Evolutionary conservation across 805 yeast genomes (phyloP).

Genomic region (Lachancea meyersii): DNA sequence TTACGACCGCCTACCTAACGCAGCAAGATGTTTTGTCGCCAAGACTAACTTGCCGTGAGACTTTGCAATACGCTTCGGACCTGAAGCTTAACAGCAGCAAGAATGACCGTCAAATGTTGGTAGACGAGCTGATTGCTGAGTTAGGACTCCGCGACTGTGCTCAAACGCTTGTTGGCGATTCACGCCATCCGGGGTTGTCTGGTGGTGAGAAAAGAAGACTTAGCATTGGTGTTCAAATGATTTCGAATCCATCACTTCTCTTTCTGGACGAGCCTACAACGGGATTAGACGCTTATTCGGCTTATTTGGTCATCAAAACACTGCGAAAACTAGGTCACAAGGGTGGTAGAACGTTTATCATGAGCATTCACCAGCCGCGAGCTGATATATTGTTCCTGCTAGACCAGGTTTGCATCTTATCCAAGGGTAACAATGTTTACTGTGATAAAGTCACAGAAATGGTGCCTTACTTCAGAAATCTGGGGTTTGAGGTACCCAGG

Average conservation of each 20-base stretch:
- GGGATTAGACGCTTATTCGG: slow-evolving; percentile 75
- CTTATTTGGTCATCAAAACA: slow-evolving; percentile 55
- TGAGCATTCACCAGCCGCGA: slow-evolving; percentile 82
- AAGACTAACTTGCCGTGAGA: slow-evolving; percentile 65
- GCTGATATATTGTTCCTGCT: slow-evolving; percentile 65
- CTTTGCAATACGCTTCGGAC: slow-evolving; percentile 64
- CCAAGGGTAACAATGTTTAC: slow-evolving; percentile 53
- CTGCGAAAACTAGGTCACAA: slow-evolving; percentile 49
- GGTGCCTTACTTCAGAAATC: slow-evolving; percentile 42
- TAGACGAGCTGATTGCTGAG: slow-evolving; percentile 54
- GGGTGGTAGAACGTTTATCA: slow-evolving; percentile 62
- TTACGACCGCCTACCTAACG: slow-evolving; percentile 50
- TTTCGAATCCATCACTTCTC: slow-evolving; percentile 68
- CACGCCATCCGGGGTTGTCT: slow-evolving; percentile 54
- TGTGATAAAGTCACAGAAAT: slow-evolving; percentile 43
- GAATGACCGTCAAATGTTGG: slow-evolving; percentile 42
- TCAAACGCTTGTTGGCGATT: slow-evolving; percentile 52
- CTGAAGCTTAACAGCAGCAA: slow-evolving; percentile 48
- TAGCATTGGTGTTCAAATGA: slow-evolving; percentile 70
- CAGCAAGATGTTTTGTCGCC: slow-evolving; percentile 73
- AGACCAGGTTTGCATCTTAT: slow-evolving; percentile 60
- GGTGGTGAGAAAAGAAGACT: slow-evolving; percentile 83
- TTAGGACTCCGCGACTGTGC: slow-evolving; percentile 62
- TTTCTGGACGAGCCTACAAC: slow-evolving; percentile 88
- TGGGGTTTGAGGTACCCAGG: slow-evolving; percentile 42